Evolutionary conservation across 2,329 filamentous ascomycete genomes (phyloP), one percentile per base, ranked within the genome.

Genomic region (Aphanoascus verrucosus): DNA sequence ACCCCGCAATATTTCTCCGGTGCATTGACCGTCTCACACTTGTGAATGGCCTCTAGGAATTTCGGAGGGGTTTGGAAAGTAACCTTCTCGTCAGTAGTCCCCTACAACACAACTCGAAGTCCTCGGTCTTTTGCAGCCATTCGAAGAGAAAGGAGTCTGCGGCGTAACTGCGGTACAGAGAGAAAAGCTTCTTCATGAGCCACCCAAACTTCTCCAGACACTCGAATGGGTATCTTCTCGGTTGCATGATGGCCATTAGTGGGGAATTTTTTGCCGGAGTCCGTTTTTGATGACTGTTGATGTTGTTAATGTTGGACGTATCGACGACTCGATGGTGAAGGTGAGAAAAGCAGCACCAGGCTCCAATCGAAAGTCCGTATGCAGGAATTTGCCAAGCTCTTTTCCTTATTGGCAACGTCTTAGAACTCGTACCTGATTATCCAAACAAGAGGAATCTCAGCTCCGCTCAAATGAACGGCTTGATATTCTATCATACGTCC

Each of bases 91-190:
- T 46, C 23, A 14, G 53, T 54, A 46, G 35, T 9, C 57, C 57
- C 38, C 38, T 55, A 34, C 57, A 58, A 41, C 19, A 34, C 35
- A 57, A 52, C 34, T 57, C n/a, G 17, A 58, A 31, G 12, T 58
- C 53, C 31, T 46, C 37, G 46, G 57, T 58, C 48, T 50, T 57
- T 37, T 55, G 43, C 15, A 57, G 47, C 53, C 53, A 57, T 43
- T 51, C 47, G 20, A 56, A 57, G 11, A 46, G 50, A 19, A 58
- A 58, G 4, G 43, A 49, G 44, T 52, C 50, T 17, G 35, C 7
- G 31, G 49, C 12, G 51, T 56, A 58, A 14, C 37, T 40, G 32
- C 15, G 44, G 34, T 50, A 53, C 20, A 55, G 14, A 40, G 4
- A 1, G 43, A 57, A 53, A 52, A 55, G 53, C 2, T 17, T 17